Base-by-base conservation (phyloP, 805 yeast genomes). In the Wickerhamomyces ciferrii region DNA sequence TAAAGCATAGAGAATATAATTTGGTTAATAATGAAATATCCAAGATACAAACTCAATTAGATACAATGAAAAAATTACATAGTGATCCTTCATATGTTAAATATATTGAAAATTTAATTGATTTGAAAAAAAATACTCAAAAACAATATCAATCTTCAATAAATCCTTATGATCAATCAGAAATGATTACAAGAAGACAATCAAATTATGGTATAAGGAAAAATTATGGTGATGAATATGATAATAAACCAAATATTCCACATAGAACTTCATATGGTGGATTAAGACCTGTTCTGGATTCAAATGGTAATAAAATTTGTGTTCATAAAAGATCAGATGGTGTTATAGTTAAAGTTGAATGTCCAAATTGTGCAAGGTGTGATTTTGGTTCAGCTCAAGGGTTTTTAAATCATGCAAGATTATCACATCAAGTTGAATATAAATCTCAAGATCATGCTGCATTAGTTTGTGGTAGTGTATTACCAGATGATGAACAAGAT, bases 331-430 rank as follows among this genome's bases (percentile, higher is more conserved):
- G 89, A 49, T 77, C 83, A 5, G 94, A 87, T 60, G 91, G 91
- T 2, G 71, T 83, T 1, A 65, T 84, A 19, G 89, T 87, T 2
- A 71, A 81, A 42, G 70, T 87, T 34, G 80, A 79, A 9, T 87
- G 96, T 60, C 78, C 81, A 1, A 76, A 73, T 43, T 87, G 96
- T 63, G 74, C 70, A 11, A 63, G 91, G 44, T 73, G 80, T 38
- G 86, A 84, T 50, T 87, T 87, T 58, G 81, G 87, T 9, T 78
- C 86, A 14, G 87, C 90, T 0, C 94, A 87, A 59, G 94, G 94
- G 15, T 84, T 87, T 53, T 72, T 85, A 34, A 87, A 85, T 60
- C 95, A 87, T 61, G 78, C 84, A 45, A 70, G 94, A 48, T 74
- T 84, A 23, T 85, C 90, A 9, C 95, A 87, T 60, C 68, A 78